phyloP scores from a whole-genome alignment of 2,329 filamentous ascomycete species.

The Septoria linicola region DNA sequence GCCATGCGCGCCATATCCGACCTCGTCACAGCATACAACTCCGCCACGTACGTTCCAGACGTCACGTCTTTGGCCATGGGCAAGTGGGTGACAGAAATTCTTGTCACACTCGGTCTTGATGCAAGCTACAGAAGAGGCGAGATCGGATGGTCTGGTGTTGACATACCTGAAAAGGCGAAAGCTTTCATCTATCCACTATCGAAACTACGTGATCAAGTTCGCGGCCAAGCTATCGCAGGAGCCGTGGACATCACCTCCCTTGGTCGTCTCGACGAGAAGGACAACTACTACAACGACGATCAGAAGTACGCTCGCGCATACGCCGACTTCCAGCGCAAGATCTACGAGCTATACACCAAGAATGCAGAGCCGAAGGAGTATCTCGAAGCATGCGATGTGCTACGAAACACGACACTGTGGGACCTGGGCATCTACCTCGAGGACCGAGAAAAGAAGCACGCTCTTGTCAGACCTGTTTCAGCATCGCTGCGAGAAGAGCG shows the following conservation, averaged over 20 bases:
- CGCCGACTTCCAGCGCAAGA: slow-evolving; percentile 58
- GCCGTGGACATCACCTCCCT: slow-evolving; percentile 40
- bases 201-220: slow-evolving; percentile 57
- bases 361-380: slow-evolving; percentile 65
- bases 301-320: slow-evolving; percentile 51
- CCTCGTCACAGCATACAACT: slow-evolving; percentile 75
- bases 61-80: slow-evolving; percentile 58
- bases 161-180: slow-evolving; percentile 60
- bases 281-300: slow-evolving; percentile 28
- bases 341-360: slow-evolving; percentile 54
- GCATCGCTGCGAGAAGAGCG: slow-evolving; percentile 51
- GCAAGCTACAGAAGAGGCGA: slow-evolving; percentile 47
- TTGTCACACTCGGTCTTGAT: slow-evolving; percentile 81
- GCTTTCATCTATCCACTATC: slow-evolving; percentile 61
- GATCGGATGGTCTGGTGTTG: slow-evolving; percentile 66
- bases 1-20: slow-evolving; percentile 77
- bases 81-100: slow-evolving; percentile 77
- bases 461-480: slow-evolving; percentile 69
- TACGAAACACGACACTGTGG: slow-evolving; percentile 79
- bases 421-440: slow-evolving; percentile 85
- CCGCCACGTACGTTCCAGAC: slow-evolving; percentile 48
- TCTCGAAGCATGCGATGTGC: slow-evolving; percentile 71
- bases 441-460: slow-evolving; percentile 67
- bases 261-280: slow-evolving; percentile 29
- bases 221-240: slow-evolving; percentile 55